Base-by-base conservation (phyloP, 805 yeast genomes). In the Monosporozyma siamensis region DNA sequence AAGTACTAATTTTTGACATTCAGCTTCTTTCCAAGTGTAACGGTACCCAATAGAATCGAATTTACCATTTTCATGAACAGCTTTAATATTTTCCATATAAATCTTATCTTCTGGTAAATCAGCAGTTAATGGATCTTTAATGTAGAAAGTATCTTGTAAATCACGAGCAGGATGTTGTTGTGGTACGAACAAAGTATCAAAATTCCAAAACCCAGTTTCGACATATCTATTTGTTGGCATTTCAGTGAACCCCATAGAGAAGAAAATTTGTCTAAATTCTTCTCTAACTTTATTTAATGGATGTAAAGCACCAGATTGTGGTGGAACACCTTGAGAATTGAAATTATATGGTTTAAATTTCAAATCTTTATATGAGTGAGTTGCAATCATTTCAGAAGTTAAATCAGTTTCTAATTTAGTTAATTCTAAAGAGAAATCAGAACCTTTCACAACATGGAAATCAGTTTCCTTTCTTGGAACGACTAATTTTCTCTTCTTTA, bases 161-260 rank as follows among this genome's bases (percentile, higher is more conserved):
- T 92, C 99, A 71, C 99, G 82, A 39, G 99, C 99, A 14, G 99
- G 98, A 70, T 92, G 99, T 70, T 92, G 97, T 70, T 92, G 99
- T 44, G 99, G 99, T 43, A 92, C 99, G 58, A 70, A 92, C 57
- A 92, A 74, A 3, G 98, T 78, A 65, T 92, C 99, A 61, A 92
- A 92, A 68, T 92, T 92, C 99, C 99, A 92, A 79, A 92, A 92
- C 4, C 97, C 97, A 14, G 92, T 77, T 63, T 92, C 99, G 41
- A 92, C 99, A 63, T 89, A 92, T 66, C 90, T 96, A 66, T 90
- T 90, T 21, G 98, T 82, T 47, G 98, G 96, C 99, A 92, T 92
- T 70, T 92, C 99, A 23, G 92, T 79, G 79, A 92, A 92, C 6
- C 99, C 99, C 89, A 92, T 80, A 30, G 92, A 80, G 69, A 92